Evolutionary conservation across 345 rosid genomes (phyloP).

Genomic region (Nephelium lappaceum): DNA sequence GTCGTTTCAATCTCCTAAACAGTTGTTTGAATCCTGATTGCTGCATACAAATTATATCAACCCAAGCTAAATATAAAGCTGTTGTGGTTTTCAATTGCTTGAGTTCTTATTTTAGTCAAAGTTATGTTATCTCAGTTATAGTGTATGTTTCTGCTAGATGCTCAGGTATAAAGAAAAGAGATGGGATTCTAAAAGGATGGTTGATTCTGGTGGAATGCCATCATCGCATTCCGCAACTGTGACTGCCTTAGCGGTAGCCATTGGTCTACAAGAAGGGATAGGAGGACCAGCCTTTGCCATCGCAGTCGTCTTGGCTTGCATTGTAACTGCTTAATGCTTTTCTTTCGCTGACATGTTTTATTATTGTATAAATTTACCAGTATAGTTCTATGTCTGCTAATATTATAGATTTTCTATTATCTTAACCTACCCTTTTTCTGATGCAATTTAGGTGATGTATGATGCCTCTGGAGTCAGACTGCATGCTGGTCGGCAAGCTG

Average conservation of each 20-base stretch:
- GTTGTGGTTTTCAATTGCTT: too few species aligned
- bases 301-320: slow-evolving; percentile 79
- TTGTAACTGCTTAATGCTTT: slow-evolving; percentile 51
- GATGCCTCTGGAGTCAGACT: slow-evolving; percentile 96
- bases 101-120: background rate
- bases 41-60: too few species aligned
- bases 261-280: slow-evolving; percentile 78
- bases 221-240: slow-evolving; percentile 97
- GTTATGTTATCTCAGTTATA: slow-evolving; percentile 31
- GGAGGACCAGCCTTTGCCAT: slow-evolving; percentile 83
- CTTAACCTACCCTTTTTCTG: too few species aligned
- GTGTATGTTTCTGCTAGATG: slow-evolving; percentile 50
- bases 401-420: background rate
- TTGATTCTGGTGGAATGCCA: slow-evolving; percentile 97
- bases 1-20: background rate
- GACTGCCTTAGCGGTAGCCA: slow-evolving; percentile 82
- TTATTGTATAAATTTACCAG: background rate
- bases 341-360: slow-evolving; percentile 1
- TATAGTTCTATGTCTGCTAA: background rate
- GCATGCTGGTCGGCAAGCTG: slow-evolving; percentile 99
- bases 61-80: too few species aligned
- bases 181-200: slow-evolving; percentile 90
- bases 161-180: slow-evolving; percentile 94
- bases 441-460: slow-evolving; percentile 77
- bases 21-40: background rate